Percentiles rank a stretch among this genome's conserved stretches.
phyloP scores from a whole-genome alignment of 495 filamentous ascomycete species.

The Sabuloglossum arenarium region DNA sequence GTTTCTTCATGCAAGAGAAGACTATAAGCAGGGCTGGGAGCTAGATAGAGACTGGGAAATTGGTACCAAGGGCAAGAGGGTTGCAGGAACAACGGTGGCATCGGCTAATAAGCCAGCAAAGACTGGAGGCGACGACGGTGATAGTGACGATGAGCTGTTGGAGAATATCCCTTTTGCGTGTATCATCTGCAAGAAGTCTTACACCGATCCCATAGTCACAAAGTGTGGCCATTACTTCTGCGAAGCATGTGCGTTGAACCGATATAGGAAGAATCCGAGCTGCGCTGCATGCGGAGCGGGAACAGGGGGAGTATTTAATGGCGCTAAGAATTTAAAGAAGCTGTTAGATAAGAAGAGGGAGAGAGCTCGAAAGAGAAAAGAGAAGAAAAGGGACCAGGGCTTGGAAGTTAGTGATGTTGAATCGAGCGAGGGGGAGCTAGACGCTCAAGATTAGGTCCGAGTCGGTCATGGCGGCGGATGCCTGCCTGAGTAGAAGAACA shows the following conservation, averaged over 20 bases:
- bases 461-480: background rate
- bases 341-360: conserved; percentile 70
- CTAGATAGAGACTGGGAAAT: conserved; percentile 87
- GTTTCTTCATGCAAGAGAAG: conserved; percentile 68
- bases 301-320: conserved; percentile 79
- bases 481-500: background rate
- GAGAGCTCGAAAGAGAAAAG: conserved; percentile 39
- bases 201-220: conserved; percentile 67
- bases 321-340: conserved; percentile 61
- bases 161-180: conserved; percentile 92
- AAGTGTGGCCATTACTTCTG: conserved; percentile 95
- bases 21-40: conserved; percentile 90
- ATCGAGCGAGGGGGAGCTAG: conserved; percentile 16
- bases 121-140: conserved; percentile 23
- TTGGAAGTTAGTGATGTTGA: conserved; percentile 49
- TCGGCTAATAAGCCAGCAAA: conserved; percentile 27
- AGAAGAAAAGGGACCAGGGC: conserved; percentile 49
- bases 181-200: conserved; percentile 67
- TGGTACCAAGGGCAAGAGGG: conserved; percentile 51
- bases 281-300: conserved; percentile 74
- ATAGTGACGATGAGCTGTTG: conserved; percentile 41
- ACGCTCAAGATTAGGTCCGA: background rate
- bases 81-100: conserved; percentile 39
- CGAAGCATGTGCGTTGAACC: conserved; percentile 61
- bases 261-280: conserved; percentile 61